Evolutionary conservation across 345 rosid species (phyloP), one percentile per base, ranked within the genome.

Genomic region (Eucalyptus coolabah): DNA sequence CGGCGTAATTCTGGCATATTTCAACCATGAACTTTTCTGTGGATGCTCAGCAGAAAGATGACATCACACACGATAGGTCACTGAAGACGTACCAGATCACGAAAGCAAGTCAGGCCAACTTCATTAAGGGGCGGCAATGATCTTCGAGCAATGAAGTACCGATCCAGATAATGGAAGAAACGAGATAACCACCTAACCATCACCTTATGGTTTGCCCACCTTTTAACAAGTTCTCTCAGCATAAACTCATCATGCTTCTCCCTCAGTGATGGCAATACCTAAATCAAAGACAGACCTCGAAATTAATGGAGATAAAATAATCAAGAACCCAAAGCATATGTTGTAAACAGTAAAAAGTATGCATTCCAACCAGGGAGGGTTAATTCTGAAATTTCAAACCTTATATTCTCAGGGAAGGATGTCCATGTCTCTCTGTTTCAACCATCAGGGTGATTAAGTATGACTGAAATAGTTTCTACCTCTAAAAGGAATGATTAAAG

Each of bases 171-270:
- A 89, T 92, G 26, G 87, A 95, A 95, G 93, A 95, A 93, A 34
- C 95, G 94, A 32, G 93, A 91, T 80, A 95, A 89, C 96, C 95
- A 93, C 91, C 95, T 91, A 85, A 91, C 94, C 96, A 95, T 93
- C 89, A 92, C 86, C 91, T 95, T 95, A 89, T 95, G 94, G 89
- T 93, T 95, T 89, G 92, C 88, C 97, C 96, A 95, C 67, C 97
- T 94, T 24, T 83, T 90, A 82, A 91, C 95, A 67, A 95, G 91
- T 89, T 95, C 97, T 90, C 93, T 91, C 88, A 95, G 89, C 96
- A 95, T 91, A 89, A 91, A 93, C 88, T 94, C 97, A 88, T 94
- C 95, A 87, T 95, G 94, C 91, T 95, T 95, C 91, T 93, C 96
- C 82, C 90, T 92, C 89, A 95, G 82, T 10, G 93, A 90, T 21